Evolutionary conservation across 1,284 basidiomycete species (phyloP).

Genomic region (Exobasidium cylindrosporum): DNA sequence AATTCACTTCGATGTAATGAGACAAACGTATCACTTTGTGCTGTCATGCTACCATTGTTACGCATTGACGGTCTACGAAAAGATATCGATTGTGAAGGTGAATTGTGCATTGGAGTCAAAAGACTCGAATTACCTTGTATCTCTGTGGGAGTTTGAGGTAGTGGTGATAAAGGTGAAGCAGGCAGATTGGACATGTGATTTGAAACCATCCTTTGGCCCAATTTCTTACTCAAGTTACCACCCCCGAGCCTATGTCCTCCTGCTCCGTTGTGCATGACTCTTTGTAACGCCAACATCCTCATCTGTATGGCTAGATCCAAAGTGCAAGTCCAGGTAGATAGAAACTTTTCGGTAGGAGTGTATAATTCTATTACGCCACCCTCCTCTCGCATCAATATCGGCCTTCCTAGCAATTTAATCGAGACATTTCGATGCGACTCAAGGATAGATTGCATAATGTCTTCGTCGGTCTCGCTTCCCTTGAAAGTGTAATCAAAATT

Average conservation of each 20-base stretch:
- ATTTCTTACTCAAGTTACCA: background rate
- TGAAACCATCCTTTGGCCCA: background rate
- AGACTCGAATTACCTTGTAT: background rate
- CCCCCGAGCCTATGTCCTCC: background rate
- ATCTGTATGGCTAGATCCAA: constrained; percentile 6
- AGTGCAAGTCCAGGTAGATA: constrained; percentile 15
- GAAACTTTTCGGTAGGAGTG: constrained; percentile 8
- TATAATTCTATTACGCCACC: background rate
- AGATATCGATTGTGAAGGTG: background rate
- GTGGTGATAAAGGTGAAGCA: background rate
- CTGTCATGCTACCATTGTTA: background rate
- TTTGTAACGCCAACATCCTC: background rate
- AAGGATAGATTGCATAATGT: background rate
- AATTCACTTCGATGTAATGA: background rate
- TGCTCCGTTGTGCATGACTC: background rate
- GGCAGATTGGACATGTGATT: background rate
- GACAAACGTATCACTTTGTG: background rate
- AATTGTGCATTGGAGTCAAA: background rate
- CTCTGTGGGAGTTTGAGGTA: background rate
- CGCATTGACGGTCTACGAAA: background rate
- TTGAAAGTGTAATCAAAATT: background rate
- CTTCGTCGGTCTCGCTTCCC: background rate
- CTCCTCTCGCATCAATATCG: constrained; percentile 8
- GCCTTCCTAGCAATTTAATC: constrained; percentile 11
- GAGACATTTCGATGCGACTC: constrained; percentile 10